phyloP scores from a whole-genome alignment of 2,329 filamentous ascomycete species.

The Dactylellina haptotyla region DNA sequence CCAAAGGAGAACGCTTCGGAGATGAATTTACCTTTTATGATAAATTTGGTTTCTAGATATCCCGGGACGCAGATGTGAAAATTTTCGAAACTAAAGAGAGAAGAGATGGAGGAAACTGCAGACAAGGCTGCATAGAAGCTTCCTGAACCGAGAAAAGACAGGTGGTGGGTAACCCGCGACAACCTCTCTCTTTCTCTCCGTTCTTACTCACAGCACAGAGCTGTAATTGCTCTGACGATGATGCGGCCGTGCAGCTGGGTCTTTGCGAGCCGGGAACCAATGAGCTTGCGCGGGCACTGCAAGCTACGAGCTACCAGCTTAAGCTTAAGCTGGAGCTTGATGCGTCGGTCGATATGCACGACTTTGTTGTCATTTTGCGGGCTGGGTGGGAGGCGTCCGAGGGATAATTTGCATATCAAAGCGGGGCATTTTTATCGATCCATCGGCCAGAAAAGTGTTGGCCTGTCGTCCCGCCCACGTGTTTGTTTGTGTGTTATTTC shows the following conservation, averaged over 20 bases:
- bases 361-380: conserved; percentile 39
- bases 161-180: conserved; percentile 9
- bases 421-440: conserved; percentile 16
- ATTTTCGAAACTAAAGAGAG: conserved; percentile 17
- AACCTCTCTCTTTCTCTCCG: not conserved
- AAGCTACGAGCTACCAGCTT: conserved; percentile 28
- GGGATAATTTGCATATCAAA: conserved; percentile 1
- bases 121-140: conserved; percentile 50
- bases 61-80: conserved; percentile 8
- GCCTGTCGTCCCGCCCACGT: not conserved
- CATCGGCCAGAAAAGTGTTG: conserved; percentile 22
- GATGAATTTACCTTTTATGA: conserved; percentile 27
- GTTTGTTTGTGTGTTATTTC: conserved; percentile 23
- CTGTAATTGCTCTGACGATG: conserved; percentile 16
- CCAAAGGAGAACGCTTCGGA: conserved; percentile 1
- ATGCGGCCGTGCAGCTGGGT: conserved; percentile 33
- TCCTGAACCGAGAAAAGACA: conserved; percentile 43
- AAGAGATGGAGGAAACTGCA: conserved; percentile 31
- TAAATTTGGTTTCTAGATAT: too few relatives aligned
- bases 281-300: conserved; percentile 14
- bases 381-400: not conserved
- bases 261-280: conserved; percentile 16
- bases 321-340: conserved; percentile 31
- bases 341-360: conserved; percentile 34
- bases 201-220: not conserved